Evolutionary conservation across 257 asterid genomes (phyloP).

Genomic region (Lithospermum erythrorhizon): DNA sequence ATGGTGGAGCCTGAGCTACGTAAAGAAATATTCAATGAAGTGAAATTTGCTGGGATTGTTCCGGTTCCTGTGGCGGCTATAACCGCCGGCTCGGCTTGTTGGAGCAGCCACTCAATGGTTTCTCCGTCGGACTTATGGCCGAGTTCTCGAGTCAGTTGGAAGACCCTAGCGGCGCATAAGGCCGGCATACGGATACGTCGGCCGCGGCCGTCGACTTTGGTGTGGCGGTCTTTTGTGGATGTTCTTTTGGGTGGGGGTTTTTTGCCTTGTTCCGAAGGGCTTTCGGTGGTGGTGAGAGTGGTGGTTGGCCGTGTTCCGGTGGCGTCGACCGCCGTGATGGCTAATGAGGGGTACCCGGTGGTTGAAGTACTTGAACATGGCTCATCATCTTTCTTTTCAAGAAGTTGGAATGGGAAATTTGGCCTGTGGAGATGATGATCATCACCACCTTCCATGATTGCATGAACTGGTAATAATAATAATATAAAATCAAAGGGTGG

Average conservation of each 20-base stretch:
- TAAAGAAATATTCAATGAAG: constrained; percentile 71
- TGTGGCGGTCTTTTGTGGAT: constrained; percentile 86
- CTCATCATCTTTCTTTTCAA: constrained; percentile 64
- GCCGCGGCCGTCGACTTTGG: constrained; percentile 88
- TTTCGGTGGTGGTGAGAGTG: constrained; percentile 23
- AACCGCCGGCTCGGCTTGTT: constrained; percentile 93
- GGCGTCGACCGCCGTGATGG: constrained; percentile 34
- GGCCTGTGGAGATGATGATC: constrained; percentile 67
- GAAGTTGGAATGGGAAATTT: constrained; percentile 75
- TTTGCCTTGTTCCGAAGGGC: constrained; percentile 41
- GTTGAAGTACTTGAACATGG: constrained; percentile 24
- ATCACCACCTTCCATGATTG: constrained; percentile 84
- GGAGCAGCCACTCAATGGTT: constrained; percentile 84
- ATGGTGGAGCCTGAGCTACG: constrained; percentile 89
- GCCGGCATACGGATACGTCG: constrained; percentile 98
- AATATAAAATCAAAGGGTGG: background rate
- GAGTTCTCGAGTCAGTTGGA: constrained; percentile 82
- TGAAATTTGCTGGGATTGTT: constrained; percentile 88
- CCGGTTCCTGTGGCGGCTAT: constrained; percentile 97
- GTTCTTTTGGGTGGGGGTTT: constrained; percentile 67
- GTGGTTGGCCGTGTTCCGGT: constrained; percentile 16
- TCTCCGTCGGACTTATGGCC: constrained; percentile 96
- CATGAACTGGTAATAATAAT: constrained; percentile 27
- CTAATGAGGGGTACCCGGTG: constrained; percentile 23
- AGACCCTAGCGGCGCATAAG: constrained; percentile 93